A percentile compares a stretch with the other conserved stretches of the same genome.
Evolutionary conservation across 768 basidiomycete species (phyloP).

Genomic region (Gymnopilus junonius): DNA sequence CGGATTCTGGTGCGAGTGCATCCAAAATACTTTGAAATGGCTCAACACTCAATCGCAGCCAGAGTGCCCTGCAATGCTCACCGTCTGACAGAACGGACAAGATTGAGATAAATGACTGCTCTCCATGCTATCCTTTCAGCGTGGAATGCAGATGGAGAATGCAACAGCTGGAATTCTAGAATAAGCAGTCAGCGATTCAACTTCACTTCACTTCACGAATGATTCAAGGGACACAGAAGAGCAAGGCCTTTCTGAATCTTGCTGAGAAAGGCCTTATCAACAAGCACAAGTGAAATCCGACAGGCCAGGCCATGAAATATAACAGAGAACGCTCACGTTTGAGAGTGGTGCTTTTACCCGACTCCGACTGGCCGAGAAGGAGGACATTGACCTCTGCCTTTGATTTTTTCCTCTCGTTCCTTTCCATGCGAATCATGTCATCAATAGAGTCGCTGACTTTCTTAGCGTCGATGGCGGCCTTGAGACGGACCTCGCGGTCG

Average conservation of each 20-base stretch:
- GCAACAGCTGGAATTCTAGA: conserved; percentile 83
- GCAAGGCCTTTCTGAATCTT: neutral
- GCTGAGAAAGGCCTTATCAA: neutral
- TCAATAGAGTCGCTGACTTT: conserved; percentile 79
- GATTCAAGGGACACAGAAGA: conserved; percentile 8
- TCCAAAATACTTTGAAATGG: conserved; percentile 65
- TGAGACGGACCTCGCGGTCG: conserved; percentile 67
- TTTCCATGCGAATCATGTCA: conserved; percentile 72
- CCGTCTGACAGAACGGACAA: conserved; percentile 82
- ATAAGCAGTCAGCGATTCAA: conserved; percentile 5
- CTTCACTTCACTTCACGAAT: neutral
- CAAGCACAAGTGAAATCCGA: conserved; percentile 3
- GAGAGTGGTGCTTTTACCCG: conserved; percentile 86
- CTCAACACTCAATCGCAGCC: conserved; percentile 16
- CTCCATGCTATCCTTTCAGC: conserved; percentile 87
- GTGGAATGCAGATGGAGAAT: conserved; percentile 76
- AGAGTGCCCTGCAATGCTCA: conserved; percentile 31
- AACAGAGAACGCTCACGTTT: conserved; percentile 67
- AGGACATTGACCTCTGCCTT: conserved; percentile 75
- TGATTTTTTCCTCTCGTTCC: conserved; percentile 59
- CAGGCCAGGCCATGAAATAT: neutral
- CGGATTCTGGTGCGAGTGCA: conserved; percentile 65
- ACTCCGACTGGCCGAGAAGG: conserved; percentile 87
- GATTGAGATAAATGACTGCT: conserved; percentile 86
- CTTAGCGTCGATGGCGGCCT: conserved; percentile 72